Evolutionary conservation across 257 asterid species (phyloP).

Genomic region (Striga asiatica): DNA sequence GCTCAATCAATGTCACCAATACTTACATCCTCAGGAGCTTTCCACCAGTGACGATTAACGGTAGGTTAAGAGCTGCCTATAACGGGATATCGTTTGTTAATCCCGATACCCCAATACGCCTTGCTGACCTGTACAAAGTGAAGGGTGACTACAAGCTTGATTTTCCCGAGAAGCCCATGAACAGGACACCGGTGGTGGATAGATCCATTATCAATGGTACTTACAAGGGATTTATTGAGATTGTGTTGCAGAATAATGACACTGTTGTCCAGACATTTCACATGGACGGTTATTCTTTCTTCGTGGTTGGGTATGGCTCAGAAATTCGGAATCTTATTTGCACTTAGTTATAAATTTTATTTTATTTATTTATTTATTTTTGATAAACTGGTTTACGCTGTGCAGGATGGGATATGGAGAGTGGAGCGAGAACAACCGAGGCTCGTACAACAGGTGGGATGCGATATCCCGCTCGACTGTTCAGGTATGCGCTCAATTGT

Average conservation of each 20-base stretch:
- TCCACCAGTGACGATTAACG: conserved; percentile 48
- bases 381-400: neutral
- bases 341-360: no score
- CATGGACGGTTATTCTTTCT: conserved; percentile 85
- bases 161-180: conserved; percentile 56
- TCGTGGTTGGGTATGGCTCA: conserved; percentile 71
- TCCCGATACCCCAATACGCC: conserved; percentile 72
- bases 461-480: conserved; percentile 85
- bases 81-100: conserved; percentile 75
- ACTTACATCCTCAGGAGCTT: conserved; percentile 39
- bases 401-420: conserved; percentile 80
- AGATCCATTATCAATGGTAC: conserved; percentile 68
- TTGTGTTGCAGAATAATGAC: conserved; percentile 78
- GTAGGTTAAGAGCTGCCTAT: conserved; percentile 55
- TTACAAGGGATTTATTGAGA: conserved; percentile 83
- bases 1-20: conserved; percentile 70
- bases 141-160: conserved; percentile 82
- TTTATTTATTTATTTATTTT: no score
- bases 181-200: conserved; percentile 45
- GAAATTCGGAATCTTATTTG: neutral
- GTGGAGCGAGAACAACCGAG: conserved; percentile 77
- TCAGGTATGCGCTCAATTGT: conserved; percentile 58
- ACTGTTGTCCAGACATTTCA: conserved; percentile 70
- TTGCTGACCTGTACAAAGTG: conserved; percentile 63
- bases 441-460: conserved; percentile 84